These are phyloP conservation scores for Stemphylium beticola DNA, from an alignment of 2,329 filamentous ascomycete species.

Conservation along the genomic window DNA sequence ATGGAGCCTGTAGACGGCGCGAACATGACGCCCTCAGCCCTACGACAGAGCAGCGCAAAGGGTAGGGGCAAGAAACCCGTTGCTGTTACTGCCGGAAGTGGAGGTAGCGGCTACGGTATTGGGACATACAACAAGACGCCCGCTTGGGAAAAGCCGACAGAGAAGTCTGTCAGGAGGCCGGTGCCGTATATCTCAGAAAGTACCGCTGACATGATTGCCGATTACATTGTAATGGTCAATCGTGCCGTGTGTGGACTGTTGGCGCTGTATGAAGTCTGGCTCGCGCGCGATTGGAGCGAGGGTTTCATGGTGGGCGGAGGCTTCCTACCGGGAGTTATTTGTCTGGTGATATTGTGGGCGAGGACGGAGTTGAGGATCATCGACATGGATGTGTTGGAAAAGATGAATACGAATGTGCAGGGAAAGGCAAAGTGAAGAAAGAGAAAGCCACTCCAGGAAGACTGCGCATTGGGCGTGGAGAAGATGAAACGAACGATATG, in stretches of 20 bases:
- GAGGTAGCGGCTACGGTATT: constrained; percentile 1
- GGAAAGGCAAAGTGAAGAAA: not conserved
- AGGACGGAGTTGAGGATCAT: constrained; percentile 72
- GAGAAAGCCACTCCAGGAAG: too few relatives aligned
- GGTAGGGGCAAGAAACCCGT: constrained; percentile 15
- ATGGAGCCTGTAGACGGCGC: constrained; percentile 21
- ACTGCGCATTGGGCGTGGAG: not conserved
- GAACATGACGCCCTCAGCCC: constrained; percentile 1
- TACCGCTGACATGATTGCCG: constrained; percentile 58
- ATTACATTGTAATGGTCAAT: constrained; percentile 67
- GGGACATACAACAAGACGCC: constrained; percentile 11
- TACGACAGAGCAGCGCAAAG: constrained; percentile 8
- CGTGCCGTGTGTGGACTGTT: constrained; percentile 59
- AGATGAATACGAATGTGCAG: constrained; percentile 61
- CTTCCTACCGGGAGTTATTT: constrained; percentile 59
- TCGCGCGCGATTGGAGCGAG: constrained; percentile 28
- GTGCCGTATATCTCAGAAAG: constrained; percentile 34
- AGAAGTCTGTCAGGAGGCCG: constrained; percentile 14
- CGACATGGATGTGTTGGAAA: constrained; percentile 70
- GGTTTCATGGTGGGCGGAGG: constrained; percentile 44
- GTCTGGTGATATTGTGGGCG: constrained; percentile 65
- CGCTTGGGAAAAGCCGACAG: constrained; percentile 8
- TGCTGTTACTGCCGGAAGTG: not conserved
- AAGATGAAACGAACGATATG: not conserved
- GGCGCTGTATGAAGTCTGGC: constrained; percentile 51